Conservation (phyloP, 345 rosid species). For the Boechera stricta region DNA sequence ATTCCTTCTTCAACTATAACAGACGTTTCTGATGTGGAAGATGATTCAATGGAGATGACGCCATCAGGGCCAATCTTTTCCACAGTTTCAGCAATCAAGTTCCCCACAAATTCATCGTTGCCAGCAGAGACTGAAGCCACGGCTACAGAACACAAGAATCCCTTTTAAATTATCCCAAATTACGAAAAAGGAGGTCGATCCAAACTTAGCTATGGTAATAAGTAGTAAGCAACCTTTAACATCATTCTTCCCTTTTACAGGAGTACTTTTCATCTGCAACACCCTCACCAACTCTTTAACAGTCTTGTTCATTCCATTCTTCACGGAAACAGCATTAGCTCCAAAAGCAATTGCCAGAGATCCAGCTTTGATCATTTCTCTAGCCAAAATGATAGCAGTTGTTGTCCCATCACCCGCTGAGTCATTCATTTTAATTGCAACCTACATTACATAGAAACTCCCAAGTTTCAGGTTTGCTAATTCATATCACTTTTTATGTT, state of each 20-base stretch:
- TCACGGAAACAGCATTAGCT: constrained; percentile 77
- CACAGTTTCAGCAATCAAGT: constrained; percentile 72
- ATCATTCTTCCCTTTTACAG: constrained; percentile 67
- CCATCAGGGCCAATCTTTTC: constrained; percentile 88
- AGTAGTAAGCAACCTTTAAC: constrained; percentile 59
- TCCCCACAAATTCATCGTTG: constrained; percentile 76
- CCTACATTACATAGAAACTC: constrained; percentile 52
- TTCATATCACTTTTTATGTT: background rate
- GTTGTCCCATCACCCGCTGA: constrained; percentile 95
- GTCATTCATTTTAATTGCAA: constrained; percentile 77
- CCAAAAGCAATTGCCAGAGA: constrained; percentile 76
- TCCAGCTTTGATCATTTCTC: constrained; percentile 77
- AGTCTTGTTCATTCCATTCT: constrained; percentile 70
- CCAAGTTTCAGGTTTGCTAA: background rate
- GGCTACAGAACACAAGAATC: constrained; percentile 54
- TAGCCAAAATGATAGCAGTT: constrained; percentile 82
- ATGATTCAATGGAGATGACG: constrained; percentile 76
- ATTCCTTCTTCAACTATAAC: constrained; percentile 85
- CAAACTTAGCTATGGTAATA: constrained; percentile 7
- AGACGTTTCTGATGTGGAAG: constrained; percentile 71
- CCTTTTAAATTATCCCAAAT: background rate
- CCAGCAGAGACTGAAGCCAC: constrained; percentile 95
- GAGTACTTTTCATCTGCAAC: constrained; percentile 59
- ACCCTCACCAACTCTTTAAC: constrained; percentile 60
- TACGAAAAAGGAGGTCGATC: background rate